Evolutionary conservation across 495 filamentous ascomycete genomes (phyloP).

Genomic region (Rusavskia elegans): DNA sequence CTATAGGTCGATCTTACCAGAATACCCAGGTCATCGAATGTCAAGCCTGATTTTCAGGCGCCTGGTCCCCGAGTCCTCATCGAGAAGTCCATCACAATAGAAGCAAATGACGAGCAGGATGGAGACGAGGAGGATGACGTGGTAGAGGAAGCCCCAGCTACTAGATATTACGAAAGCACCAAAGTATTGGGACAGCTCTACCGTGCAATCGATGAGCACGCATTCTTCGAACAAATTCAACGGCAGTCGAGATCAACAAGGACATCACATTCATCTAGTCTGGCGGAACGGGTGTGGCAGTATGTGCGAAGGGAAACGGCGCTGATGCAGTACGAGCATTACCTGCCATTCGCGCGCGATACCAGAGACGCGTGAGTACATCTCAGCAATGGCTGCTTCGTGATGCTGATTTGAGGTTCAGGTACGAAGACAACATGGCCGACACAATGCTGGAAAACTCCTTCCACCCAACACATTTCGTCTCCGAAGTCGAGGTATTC

Average conservation of each 20-base stretch:
- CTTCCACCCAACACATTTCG: slow-evolving; percentile 34
- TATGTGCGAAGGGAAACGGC: slow-evolving; percentile 25
- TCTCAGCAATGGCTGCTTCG: background rate
- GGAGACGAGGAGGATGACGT: slow-evolving; percentile 39
- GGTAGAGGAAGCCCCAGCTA: slow-evolving; percentile 17
- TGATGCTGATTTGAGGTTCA: slow-evolving; percentile 14
- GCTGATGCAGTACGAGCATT: slow-evolving; percentile 27
- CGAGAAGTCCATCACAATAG: slow-evolving; percentile 26
- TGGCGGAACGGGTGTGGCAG: slow-evolving; percentile 19
- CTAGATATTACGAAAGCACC: slow-evolving; percentile 46
- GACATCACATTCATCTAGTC: background rate
- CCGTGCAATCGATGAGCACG: slow-evolving; percentile 54
- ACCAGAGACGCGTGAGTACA: slow-evolving; percentile 38
- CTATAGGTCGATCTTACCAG: slow-evolving; percentile 24
- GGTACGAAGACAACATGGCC: slow-evolving; percentile 49
- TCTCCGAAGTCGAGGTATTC: slow-evolving; percentile 65
- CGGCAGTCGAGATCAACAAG: slow-evolving; percentile 4
- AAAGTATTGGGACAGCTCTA: slow-evolving; percentile 63
- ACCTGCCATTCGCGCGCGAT: slow-evolving; percentile 23
- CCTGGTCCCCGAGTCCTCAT: slow-evolving; percentile 44
- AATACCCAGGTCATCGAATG: slow-evolving; percentile 24
- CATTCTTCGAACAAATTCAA: slow-evolving; percentile 46
- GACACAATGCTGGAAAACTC: slow-evolving; percentile 41
- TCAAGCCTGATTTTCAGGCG: slow-evolving; percentile 50
- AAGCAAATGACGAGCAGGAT: slow-evolving; percentile 22